phyloP scores from a whole-genome alignment of 495 filamentous ascomycete species.

The Pyrenula massariospora region DNA sequence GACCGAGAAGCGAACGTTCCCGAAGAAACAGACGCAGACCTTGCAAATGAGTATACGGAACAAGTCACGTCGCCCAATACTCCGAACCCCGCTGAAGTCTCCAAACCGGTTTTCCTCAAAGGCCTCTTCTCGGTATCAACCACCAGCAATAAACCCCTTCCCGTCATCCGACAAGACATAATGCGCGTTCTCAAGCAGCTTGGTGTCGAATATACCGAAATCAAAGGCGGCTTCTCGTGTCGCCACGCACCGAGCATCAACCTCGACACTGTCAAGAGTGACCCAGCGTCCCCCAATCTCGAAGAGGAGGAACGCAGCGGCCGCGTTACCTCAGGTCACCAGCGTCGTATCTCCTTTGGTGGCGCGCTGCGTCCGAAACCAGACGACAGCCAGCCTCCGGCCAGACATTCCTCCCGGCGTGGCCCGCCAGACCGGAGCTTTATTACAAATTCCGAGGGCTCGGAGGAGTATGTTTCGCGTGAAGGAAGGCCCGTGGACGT shows the following conservation, averaged over 20 bases:
- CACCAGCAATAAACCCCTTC: conserved; percentile 80
- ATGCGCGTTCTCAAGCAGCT: conserved; percentile 81
- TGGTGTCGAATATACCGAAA: conserved; percentile 82
- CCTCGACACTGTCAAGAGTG: conserved; percentile 56
- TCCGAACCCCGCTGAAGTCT: conserved; percentile 29
- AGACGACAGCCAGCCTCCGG: conserved; percentile 31
- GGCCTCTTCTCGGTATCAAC: conserved; percentile 96
- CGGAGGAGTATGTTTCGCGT: conserved; percentile 49
- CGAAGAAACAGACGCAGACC: conserved; percentile 55
- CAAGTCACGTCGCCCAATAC: conserved; percentile 23
- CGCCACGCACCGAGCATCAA: conserved; percentile 82
- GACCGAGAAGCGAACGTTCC: conserved; percentile 55
- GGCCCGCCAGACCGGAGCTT: conserved; percentile 56
- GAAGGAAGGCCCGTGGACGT: conserved; percentile 22
- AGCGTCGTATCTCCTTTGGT: conserved; percentile 74
- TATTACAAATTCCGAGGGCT: conserved; percentile 63
- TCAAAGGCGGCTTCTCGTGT: conserved; percentile 88
- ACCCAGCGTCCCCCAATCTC: conserved; percentile 33
- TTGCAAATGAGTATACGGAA: conserved; percentile 40
- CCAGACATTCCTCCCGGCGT: conserved; percentile 18
- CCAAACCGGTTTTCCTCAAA: conserved; percentile 92
- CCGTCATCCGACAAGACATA: conserved; percentile 78
- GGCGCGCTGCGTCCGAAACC: conserved; percentile 50
- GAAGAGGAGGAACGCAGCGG: conserved; percentile 29
- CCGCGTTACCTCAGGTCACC: conserved; percentile 43